phyloP scores from a whole-genome alignment of 2,329 filamentous ascomycete species.

The Hymenoscyphus occultus region DNA sequence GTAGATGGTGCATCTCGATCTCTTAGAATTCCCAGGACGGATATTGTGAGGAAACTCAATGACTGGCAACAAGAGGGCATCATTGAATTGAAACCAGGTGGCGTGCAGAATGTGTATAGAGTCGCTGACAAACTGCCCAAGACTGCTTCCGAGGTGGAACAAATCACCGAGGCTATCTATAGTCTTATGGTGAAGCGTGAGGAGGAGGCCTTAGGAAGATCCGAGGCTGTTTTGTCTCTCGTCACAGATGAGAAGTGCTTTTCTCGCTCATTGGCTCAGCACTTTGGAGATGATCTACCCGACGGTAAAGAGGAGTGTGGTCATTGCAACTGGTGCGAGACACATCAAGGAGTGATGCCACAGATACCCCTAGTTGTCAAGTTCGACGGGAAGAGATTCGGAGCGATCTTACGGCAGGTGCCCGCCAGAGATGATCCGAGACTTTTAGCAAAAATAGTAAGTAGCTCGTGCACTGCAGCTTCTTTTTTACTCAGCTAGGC shows the following conservation, averaged over 20 bases:
- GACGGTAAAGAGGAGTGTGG: conserved; percentile 47
- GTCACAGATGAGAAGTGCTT: conserved; percentile 53
- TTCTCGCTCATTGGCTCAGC: conserved; percentile 48
- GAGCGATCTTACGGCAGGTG: conserved; percentile 44
- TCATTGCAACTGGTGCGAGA: conserved; percentile 52
- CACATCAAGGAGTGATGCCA: conserved; percentile 39
- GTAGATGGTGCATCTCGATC: conserved; percentile 41
- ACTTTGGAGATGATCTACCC: conserved; percentile 55
- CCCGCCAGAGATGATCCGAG: conserved; percentile 54
- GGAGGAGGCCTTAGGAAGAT: conserved; percentile 49
- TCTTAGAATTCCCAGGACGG: conserved; percentile 40
- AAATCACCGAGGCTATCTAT: conserved; percentile 48
- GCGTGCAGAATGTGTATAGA: conserved; percentile 53
- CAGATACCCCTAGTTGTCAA: conserved; percentile 40
- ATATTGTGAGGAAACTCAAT: conserved; percentile 54
- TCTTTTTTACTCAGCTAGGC: background rate
- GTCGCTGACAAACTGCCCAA: conserved; percentile 47
- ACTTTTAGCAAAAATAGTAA: conserved; percentile 53
- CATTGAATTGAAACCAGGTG: conserved; percentile 51
- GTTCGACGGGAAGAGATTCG: conserved; percentile 42
- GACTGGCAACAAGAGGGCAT: conserved; percentile 48
- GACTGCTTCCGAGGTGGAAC: conserved; percentile 41
- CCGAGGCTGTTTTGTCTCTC: conserved; percentile 50
- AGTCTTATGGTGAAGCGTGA: conserved; percentile 51
- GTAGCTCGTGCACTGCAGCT: background rate